Base-by-base conservation (phyloP, 2,329 filamentous ascomycete species). In the Aureobasidium zeae region DNA sequence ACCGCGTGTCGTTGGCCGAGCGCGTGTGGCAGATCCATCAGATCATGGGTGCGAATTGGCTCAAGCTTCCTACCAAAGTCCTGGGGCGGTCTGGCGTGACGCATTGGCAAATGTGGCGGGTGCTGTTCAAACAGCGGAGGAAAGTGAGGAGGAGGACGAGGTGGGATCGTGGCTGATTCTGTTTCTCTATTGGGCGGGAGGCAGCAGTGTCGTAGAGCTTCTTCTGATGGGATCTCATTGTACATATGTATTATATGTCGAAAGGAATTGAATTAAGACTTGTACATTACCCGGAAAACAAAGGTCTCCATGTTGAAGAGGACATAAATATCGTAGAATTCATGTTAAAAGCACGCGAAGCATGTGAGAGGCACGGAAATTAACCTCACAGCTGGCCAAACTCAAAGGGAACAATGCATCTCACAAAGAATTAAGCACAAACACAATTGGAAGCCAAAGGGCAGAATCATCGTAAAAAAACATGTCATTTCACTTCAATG, bases 11-110 rank as follows among this genome's bases (percentile, higher is more conserved):
- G 2, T 45, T 62, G 19, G 46, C 49, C 4, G 50, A 59, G 22
- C 59, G 55, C 36, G 48, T 62, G 17, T 37, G 43, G 7, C 53
- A 59, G n/a, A 56, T 55, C n/a, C 54, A 60, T n/a, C 46, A 51
- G 3, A 39, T 58, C 7, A 60, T 55, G 52, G 51, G 47, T 16
- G 34, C 45, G 4, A 37, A 37, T 13, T 37, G 28, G 38, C 38
- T 42, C 15, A 25, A 16, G 20, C 38, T 32, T 25, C 38, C 36
- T 39, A 2, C 7, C 3, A 12, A 13, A 12, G 7, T 39, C n/a
- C n/a, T 25, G 17, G 36, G 10, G 2, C 17, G 17, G 10, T 24
- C 36, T 16, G n/a, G 31, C 13, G 26, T 39, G 4, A 39, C 19
- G 19, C 12, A 39, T 11, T 24, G 25, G 26, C 11, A 28, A 13